Evolutionary conservation across 148 eudicot genomes (phyloP).

Genomic region (Beta vulgaris): DNA sequence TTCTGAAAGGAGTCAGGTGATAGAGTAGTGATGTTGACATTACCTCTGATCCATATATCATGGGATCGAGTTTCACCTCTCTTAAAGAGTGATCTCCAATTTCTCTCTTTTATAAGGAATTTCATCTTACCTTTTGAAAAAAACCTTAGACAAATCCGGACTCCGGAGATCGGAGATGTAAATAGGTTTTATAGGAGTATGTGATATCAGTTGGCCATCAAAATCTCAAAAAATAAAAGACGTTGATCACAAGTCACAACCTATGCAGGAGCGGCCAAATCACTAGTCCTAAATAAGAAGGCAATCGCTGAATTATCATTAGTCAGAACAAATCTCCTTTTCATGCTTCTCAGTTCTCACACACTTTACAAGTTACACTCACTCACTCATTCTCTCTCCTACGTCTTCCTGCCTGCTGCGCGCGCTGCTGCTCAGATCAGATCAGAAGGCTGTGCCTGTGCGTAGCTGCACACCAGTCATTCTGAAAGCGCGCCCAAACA

Average conservation of each 20-base stretch:
- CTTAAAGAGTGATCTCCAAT: too few relatives aligned
- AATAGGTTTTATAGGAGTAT: too few relatives aligned
- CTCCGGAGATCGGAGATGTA: too few relatives aligned
- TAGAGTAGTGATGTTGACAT: too few relatives aligned
- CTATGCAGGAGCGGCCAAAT: background rate
- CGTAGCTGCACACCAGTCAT: constrained; percentile 11
- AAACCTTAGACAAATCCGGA: too few relatives aligned
- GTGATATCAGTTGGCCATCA: too few relatives aligned
- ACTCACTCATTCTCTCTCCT: background rate
- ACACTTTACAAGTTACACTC: too few relatives aligned
- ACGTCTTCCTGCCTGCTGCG: background rate
- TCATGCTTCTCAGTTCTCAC: background rate
- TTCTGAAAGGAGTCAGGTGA: too few relatives aligned
- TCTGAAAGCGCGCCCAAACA: background rate
- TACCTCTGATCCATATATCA: too few relatives aligned
- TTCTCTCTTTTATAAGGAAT: too few relatives aligned
- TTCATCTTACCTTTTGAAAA: too few relatives aligned
- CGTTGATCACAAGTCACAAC: background rate
- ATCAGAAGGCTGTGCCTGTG: background rate
- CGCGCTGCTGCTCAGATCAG: background rate
- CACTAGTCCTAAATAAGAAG: background rate
- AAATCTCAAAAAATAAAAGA: background rate
- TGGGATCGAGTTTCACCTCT: too few relatives aligned
- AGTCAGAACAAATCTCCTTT: background rate
- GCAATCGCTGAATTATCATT: background rate